Evolutionary conservation across 495 filamentous ascomycete genomes (phyloP), one percentile per base, ranked within the genome.

Genomic region (Oleoguttula mirabilis): DNA sequence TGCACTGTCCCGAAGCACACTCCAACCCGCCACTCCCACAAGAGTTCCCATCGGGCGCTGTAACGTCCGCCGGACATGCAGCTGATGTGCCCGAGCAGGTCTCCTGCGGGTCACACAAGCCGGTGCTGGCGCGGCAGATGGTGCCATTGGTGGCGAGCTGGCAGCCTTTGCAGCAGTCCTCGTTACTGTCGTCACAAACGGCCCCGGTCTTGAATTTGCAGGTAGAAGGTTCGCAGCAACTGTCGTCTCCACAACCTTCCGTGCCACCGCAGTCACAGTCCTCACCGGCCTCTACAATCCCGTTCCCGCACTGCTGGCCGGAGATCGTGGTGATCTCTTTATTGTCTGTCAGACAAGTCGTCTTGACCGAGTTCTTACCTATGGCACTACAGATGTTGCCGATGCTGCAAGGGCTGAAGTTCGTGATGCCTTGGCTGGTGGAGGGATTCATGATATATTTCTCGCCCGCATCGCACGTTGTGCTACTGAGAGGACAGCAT

Each of bases 341-440:
- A 62, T 98, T 98, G 55, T 81, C 76, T 11, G 73, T 75, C 15
- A 98, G 66, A 64, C 92, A 96, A 21, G 50, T 60, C 4, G 73
- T 77, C 30, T 80, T 82, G 58, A 90, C 80, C 46, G 77, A 80
- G 54, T 82, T 85, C 36, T 82, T 76, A 34, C 72, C 75, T 39
- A 98, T 69, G 30, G 86, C 88, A n/a, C 82, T 84, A 61, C 90
- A 98, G 48, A 98, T 84, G 54, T 96, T 96, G 43, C 90, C 90
- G 45, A 98, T 71, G 10, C 77, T 79, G 63, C 90, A 98, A 16
- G 75, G 71, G 10, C 88, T 94, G 61, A 98, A 98, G 19, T 72
- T 57, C 1, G 67, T 78, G 57, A 94, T 83, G 36, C 73, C 69
- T 20, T 68, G 56, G 12, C 66, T 72, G 0, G 90, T 87, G 22